These are phyloP conservation scores for Ilex asprella DNA, from an alignment of 257 asterid genomes.

Conservation along the genomic window DNA sequence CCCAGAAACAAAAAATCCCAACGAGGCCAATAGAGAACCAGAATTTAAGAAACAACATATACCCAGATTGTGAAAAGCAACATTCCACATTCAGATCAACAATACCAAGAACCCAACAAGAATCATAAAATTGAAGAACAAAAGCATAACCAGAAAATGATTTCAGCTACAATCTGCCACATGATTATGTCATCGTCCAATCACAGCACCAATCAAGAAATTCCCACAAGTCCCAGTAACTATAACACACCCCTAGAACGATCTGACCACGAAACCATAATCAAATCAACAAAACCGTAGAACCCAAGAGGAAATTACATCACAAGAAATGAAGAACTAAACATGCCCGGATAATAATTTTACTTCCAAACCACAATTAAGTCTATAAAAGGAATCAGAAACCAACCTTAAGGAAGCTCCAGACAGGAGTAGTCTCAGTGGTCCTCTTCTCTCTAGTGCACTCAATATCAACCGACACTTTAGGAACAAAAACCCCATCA, in stretches of 20 bases:
- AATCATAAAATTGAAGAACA: neutral
- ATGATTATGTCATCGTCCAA: too few species aligned
- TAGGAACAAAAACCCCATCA: conserved; percentile 50
- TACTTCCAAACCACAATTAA: neutral
- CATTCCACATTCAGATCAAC: neutral
- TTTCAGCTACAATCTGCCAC: neutral
- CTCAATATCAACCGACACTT: conserved; percentile 80
- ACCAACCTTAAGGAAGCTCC: conserved; percentile 73
- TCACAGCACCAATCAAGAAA: too few species aligned
- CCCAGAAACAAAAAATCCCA: too few species aligned
- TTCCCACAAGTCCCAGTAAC: too few species aligned
- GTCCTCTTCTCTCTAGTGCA: conserved; percentile 36
- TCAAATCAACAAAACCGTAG: neutral
- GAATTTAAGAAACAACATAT: too few species aligned
- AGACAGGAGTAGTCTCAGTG: conserved; percentile 60
- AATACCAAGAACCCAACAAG: neutral
- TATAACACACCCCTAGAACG: too few species aligned
- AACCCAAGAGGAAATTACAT: neutral
- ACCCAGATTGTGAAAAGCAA: too few species aligned
- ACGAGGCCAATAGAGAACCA: too few species aligned
- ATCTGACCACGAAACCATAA: neutral
- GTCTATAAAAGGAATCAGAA: neutral
- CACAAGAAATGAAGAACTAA: neutral
- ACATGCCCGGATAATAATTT: neutral
- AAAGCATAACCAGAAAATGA: too few species aligned